Evolutionary conservation across 257 asterid species (phyloP), one percentile per base, ranked within the genome.

Genomic region (Lycium barbarum): DNA sequence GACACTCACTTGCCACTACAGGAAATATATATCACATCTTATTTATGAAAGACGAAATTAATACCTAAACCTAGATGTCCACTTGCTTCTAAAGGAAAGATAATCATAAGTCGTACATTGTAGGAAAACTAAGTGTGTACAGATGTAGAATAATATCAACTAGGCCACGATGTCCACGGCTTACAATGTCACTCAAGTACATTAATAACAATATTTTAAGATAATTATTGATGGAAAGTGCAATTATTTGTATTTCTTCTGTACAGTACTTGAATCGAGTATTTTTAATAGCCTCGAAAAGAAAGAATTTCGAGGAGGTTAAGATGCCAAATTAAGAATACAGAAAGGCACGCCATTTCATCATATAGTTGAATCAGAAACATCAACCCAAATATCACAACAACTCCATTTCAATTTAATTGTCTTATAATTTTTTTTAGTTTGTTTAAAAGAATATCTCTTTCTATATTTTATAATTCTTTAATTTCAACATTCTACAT

Each of bases 341-440:
- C 6, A 12, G 14, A 12, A 6, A 2, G 62, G 9, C 20, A 74
- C 58, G 38, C 62, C 81, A 13, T 49, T 49, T 74, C 62, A 74
- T 74, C 62, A 22, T 49, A 49, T 61, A 49, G 81, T 20, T 59
- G 40, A 73, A 73, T 73, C 81, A 73, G 40, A 73, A 65, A 72
- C 15, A 73, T 73, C 47, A 0, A 45, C 55, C n/a, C 38, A 14
- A 73, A 47, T 22, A 11, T 47, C n/a, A 6, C 14, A 26, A 33
- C 2, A 26, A 26, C 33, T 33, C 14, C n/a, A 9, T 13, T 66
- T 1, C n/a, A 66, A 35, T 35, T 66, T 35, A 66, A 35, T 0
- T 2, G 14, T 35, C 11, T 13, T 66, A 14, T 66, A 33, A 2
- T 13, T 12, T 17, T 6, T 10, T 4, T 45, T 5, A 6, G 7